Evolutionary conservation across 2,329 filamentous ascomycete genomes (phyloP).

Genomic region (Chlorencoelia australis): DNA sequence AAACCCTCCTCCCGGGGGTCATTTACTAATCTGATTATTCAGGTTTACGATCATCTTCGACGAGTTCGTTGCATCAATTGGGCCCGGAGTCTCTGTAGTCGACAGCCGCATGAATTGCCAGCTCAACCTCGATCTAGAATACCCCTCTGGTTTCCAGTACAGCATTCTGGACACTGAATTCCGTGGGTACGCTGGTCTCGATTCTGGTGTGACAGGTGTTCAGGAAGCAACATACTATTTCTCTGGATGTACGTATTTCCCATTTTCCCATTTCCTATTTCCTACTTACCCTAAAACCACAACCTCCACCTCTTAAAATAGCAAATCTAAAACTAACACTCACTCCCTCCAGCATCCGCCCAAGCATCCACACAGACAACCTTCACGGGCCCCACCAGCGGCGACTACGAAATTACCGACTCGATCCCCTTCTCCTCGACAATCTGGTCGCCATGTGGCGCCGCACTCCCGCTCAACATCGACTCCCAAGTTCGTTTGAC

Average conservation of each 20-base stretch:
- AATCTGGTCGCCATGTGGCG: conserved; percentile 43
- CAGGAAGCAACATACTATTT: conserved; percentile 46
- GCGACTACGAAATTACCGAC: conserved; percentile 34
- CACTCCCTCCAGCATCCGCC: conserved; percentile 23
- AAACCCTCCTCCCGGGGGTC: conserved; percentile 8
- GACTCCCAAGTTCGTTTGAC: conserved; percentile 40
- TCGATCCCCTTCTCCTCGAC: conserved; percentile 34
- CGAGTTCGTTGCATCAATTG: conserved; percentile 39
- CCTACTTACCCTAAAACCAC: no score
- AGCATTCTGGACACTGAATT: conserved; percentile 41
- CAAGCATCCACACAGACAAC: conserved; percentile 31
- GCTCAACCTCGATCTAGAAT: conserved; percentile 40
- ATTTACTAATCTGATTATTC: neutral
- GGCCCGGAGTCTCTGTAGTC: conserved; percentile 32
- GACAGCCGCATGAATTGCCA: conserved; percentile 44
- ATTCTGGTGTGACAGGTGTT: conserved; percentile 35
- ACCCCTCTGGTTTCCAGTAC: conserved; percentile 43
- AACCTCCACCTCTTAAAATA: no score
- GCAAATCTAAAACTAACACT: no score
- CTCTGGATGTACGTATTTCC: conserved; percentile 31
- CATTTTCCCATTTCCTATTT: no score
- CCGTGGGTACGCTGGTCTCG: conserved; percentile 39
- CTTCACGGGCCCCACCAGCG: conserved; percentile 33
- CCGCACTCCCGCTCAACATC: conserved; percentile 40
- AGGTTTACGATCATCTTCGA: conserved; percentile 42